phyloP scores from a whole-genome alignment of 2,329 filamentous ascomycete species.

The Colletotrichum lini region DNA sequence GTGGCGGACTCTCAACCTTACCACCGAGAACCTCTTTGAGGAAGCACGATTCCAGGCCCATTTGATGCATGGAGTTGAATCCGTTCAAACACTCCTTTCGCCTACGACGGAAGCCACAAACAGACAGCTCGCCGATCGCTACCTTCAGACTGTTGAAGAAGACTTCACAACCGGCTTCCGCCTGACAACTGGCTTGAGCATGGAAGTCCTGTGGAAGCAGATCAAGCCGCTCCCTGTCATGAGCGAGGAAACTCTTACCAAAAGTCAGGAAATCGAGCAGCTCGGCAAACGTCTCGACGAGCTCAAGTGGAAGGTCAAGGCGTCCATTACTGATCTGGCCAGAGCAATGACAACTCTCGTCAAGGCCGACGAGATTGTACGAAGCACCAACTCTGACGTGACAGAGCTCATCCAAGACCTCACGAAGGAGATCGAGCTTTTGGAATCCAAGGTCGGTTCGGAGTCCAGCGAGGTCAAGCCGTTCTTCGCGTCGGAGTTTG shows the following conservation, averaged over 20 bases:
- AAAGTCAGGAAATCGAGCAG: slow-evolving; percentile 65
- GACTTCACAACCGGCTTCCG: slow-evolving; percentile 80
- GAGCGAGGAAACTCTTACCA: slow-evolving; percentile 60
- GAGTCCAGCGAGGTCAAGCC: slow-evolving; percentile 60
- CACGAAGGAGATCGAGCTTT: slow-evolving; percentile 63
- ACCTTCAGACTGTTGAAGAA: slow-evolving; percentile 61
- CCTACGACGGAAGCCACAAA: slow-evolving; percentile 47
- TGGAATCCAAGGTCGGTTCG: slow-evolving; percentile 63
- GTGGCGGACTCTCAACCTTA: slow-evolving; percentile 66
- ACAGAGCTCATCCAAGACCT: slow-evolving; percentile 66
- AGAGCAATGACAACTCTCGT: slow-evolving; percentile 69
- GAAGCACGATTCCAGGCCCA: slow-evolving; percentile 77
- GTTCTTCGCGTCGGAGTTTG: slow-evolving; percentile 70
- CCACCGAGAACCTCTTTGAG: slow-evolving; percentile 65
- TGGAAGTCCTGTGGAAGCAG: slow-evolving; percentile 83
- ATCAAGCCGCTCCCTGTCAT: slow-evolving; percentile 76
- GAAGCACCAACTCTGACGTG: slow-evolving; percentile 59
- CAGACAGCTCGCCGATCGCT: slow-evolving; percentile 55
- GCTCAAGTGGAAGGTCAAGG: slow-evolving; percentile 71
- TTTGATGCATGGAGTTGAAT: slow-evolving; percentile 64
- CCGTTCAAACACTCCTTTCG: slow-evolving; percentile 55
- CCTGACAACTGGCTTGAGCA: slow-evolving; percentile 81
- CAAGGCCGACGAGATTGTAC: slow-evolving; percentile 69
- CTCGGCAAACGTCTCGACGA: slow-evolving; percentile 73
- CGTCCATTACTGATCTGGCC: slow-evolving; percentile 65